Evolutionary conservation across 148 eudicot genomes (phyloP).

Genomic region (Polygonum maritimum): DNA sequence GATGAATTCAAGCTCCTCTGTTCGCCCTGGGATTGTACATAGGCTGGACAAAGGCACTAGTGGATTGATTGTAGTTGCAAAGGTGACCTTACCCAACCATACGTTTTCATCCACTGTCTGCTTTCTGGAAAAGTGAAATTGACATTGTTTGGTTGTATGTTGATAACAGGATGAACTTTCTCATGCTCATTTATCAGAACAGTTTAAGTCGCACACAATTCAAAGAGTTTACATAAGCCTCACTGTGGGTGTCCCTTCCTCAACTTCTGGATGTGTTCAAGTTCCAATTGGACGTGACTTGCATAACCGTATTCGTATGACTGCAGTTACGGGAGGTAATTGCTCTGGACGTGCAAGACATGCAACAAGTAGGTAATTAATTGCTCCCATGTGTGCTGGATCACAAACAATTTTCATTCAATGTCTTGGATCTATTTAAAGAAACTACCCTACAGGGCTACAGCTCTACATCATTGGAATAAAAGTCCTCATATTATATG

Average conservation of each 20-base stretch:
- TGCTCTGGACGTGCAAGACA: slow-evolving; percentile 49
- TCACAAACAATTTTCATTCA: neutral
- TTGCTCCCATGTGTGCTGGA: slow-evolving; percentile 14
- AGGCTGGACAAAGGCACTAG: slow-evolving; percentile 98
- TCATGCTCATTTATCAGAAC: slow-evolving; percentile 77
- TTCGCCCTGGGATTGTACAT: slow-evolving; percentile 97
- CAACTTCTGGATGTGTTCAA: slow-evolving; percentile 66
- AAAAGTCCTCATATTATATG: neutral
- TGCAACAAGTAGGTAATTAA: slow-evolving; percentile 91
- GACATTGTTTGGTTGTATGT: neutral
- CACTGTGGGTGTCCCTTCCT: slow-evolving; percentile 70
- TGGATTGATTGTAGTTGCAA: slow-evolving; percentile 92
- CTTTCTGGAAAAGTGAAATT: neutral
- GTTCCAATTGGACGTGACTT: slow-evolving; percentile 81
- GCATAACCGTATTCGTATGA: slow-evolving; percentile 81
- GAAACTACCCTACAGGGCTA: neutral
- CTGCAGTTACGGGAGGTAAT: slow-evolving; percentile 53
- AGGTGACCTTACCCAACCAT: slow-evolving; percentile 36
- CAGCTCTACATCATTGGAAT: neutral
- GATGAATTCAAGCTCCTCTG: slow-evolving; percentile 23
- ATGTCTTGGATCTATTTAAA: neutral
- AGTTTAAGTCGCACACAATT: slow-evolving; percentile 70
- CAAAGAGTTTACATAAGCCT: slow-evolving; percentile 78
- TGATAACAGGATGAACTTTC: slow-evolving; percentile 77
- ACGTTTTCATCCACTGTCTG: neutral